Conservation (phyloP, 805 yeast genomes). For the Yueomyces sp. region DNA sequence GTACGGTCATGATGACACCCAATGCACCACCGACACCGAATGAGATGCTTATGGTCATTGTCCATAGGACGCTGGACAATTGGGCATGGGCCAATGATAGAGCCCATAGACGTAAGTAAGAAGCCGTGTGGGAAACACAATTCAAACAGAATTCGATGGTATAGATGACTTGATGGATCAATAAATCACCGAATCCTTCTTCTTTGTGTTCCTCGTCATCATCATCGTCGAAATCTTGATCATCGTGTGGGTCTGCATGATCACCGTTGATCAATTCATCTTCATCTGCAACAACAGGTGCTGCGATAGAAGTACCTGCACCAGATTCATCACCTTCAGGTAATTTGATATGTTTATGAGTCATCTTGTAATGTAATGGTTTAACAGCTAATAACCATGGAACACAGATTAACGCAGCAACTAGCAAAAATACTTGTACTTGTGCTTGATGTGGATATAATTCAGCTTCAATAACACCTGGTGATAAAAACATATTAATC, state of each 20-base stretch:
- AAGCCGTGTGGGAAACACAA: conserved; percentile 71
- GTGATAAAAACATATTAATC: conserved; percentile 62
- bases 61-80: conserved; percentile 59
- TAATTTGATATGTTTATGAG: conserved; percentile 20
- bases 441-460: conserved; percentile 51
- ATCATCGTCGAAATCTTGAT: conserved; percentile 13
- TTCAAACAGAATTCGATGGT: conserved; percentile 71
- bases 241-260: neutral
- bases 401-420: conserved; percentile 52
- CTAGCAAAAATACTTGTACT: conserved; percentile 44
- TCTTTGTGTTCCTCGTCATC: conserved; percentile 33
- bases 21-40: conserved; percentile 40
- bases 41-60: conserved; percentile 57
- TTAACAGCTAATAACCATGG: conserved; percentile 62
- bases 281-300: conserved; percentile 1
- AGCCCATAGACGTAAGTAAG: conserved; percentile 69
- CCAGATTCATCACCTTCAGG: conserved; percentile 7
- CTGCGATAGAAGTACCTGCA: conserved; percentile 3
- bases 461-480: conserved; percentile 54
- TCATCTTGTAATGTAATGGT: conserved; percentile 37
- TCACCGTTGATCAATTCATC: conserved; percentile 31
- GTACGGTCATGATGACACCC: conserved; percentile 46
- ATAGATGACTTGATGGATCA: conserved; percentile 70
- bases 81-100: conserved; percentile 72
- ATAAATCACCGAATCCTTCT: conserved; percentile 48